phyloP scores from a whole-genome alignment of 768 basidiomycete genomes.

The Trametes coccinea region DNA sequence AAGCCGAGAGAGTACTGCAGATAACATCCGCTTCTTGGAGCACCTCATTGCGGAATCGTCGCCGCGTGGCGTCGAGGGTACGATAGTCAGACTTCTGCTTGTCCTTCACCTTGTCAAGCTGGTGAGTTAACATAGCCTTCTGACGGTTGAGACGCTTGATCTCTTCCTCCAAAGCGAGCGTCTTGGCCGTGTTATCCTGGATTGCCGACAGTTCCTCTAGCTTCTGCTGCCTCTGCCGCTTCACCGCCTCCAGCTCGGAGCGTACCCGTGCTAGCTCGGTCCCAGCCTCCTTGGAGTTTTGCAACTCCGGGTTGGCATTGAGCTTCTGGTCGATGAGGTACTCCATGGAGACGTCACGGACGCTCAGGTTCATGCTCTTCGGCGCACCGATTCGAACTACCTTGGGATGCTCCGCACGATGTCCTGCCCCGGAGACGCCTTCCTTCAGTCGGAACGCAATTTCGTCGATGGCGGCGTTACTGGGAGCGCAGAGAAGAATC shows the following conservation, averaged over 20 bases:
- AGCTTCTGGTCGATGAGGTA: constrained; percentile 79
- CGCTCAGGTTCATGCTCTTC: constrained; percentile 70
- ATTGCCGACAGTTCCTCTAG: constrained; percentile 55
- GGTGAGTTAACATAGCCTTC: constrained; percentile 62
- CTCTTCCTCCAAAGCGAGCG: constrained; percentile 65
- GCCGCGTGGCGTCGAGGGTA: constrained; percentile 77
- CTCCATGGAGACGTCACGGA: constrained; percentile 87
- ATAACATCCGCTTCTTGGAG: constrained; percentile 89
- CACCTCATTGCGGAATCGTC: constrained; percentile 74
- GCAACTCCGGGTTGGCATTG: constrained; percentile 41
- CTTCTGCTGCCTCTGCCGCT: constrained; percentile 58
- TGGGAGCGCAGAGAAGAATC: constrained; percentile 92
- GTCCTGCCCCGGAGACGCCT: constrained; percentile 61
- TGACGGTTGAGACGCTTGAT: constrained; percentile 64
- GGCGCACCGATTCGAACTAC: constrained; percentile 90
- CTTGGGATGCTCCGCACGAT: constrained; percentile 57
- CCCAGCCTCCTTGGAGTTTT: constrained; percentile 50
- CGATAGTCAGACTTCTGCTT: constrained; percentile 78
- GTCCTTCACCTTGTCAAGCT: constrained; percentile 78
- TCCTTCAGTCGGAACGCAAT: constrained; percentile 85
- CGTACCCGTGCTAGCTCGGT: constrained; percentile 61
- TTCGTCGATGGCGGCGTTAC: constrained; percentile 98
- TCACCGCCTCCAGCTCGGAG: constrained; percentile 69
- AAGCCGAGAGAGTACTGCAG: constrained; percentile 89
- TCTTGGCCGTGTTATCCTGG: constrained; percentile 57